These are phyloP conservation scores for Sechiopsis laciniata DNA, from an alignment of 306 rosid genomes.

Conservation along the genomic window DNA sequence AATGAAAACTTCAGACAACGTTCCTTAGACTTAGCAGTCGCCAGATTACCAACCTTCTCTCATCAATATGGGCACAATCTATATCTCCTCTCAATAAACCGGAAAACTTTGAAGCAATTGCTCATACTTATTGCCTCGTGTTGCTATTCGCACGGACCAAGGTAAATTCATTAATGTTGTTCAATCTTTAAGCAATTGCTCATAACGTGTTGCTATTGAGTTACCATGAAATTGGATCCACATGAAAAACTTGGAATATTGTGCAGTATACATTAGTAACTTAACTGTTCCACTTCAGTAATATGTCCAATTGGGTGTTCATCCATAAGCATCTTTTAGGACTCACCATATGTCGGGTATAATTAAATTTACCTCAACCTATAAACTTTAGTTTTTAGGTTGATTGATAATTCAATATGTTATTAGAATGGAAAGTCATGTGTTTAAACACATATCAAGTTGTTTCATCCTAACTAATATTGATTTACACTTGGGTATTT, in stretches of 20 bases:
- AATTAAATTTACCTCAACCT: too few species aligned
- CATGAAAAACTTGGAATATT: background rate
- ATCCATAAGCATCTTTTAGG: background rate
- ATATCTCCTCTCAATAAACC: conserved; percentile 63
- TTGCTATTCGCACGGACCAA: conserved; percentile 57
- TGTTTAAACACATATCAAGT: too few species aligned
- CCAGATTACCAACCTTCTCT: conserved; percentile 59
- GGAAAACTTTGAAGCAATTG: conserved; percentile 70
- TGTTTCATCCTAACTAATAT: too few species aligned
- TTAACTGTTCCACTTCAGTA: background rate
- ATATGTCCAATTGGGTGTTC: background rate
- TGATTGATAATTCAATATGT: too few species aligned
- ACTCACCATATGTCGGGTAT: background rate
- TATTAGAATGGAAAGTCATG: too few species aligned
- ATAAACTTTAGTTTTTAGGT: too few species aligned
- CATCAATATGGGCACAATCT: conserved; percentile 81
- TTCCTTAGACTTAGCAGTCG: conserved; percentile 56
- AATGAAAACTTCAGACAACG: conserved; percentile 26
- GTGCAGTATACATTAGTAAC: background rate
- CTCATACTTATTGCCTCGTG: conserved; percentile 64
- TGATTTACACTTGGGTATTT: too few species aligned
- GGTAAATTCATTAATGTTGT: conserved; percentile 42
- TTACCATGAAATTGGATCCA: background rate
- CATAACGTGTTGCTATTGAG: background rate
- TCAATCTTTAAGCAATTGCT: background rate